Evolutionary conservation across 352 stramenopile genomes (phyloP), one percentile per base, ranked within the genome.

Genomic region (Phytophthora pisi): DNA sequence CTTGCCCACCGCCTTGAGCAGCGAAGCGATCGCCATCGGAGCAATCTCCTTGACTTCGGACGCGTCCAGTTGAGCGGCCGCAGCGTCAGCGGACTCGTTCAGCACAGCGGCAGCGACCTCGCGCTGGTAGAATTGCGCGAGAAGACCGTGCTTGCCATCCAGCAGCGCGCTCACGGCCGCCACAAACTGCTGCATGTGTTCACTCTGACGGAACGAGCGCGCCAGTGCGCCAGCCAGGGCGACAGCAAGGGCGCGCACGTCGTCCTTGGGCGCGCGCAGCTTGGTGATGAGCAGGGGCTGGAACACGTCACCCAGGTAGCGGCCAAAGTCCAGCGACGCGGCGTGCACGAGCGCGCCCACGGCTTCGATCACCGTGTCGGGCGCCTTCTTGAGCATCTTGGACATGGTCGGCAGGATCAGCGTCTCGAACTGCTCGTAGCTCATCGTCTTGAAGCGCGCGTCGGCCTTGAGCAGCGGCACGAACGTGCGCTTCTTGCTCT

Each of bases 71-170:
- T 76, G 74, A 0, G 57, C 60, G 0, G 69, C 63, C 1, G 67
- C 57, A 3, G 49, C 59, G n/a, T 90, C 81, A 0, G 78, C 81
- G 1, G 87, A 75, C n/a, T 91, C 68, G 4, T 74, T 78, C 1
- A 96, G 68, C 50, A 90, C 84, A n/a, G 70, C 72, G 31, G 86
- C 95, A 31, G 74, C 81, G 3, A 84, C 84, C 55, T 95, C 84
- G 38, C 89, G 86, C 72, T 92, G 85, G 68, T 95, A 96, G 46
- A 95, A 96, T 66, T 96, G 89, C n/a, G 89, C 89, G 31, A 96
- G 68, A 34, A 96, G 77, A 28, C 89, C 89, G 51, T 92, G 81
- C 53, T 95, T 95, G 28, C 88, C 88, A 30, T 95, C 86, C 36
- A 95, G 51, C 57, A 96, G 68, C 0, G 75, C 75, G 2, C 72